These are phyloP conservation scores for Hamigera avellanea DNA, from an alignment of 495 filamentous ascomycete genomes.

Conservation along the genomic window DNA sequence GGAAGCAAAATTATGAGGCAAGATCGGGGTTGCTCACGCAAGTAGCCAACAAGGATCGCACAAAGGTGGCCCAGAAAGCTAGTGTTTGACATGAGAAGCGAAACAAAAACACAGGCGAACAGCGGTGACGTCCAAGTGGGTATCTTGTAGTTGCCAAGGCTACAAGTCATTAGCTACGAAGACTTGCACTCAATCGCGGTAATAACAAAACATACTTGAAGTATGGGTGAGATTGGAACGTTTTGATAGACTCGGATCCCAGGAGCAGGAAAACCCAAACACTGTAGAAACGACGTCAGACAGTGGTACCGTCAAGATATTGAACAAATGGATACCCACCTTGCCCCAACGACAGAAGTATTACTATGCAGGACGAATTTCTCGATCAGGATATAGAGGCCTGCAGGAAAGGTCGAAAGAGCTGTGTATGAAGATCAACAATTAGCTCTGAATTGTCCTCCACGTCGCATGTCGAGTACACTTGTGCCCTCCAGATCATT, in stretches of 20 bases:
- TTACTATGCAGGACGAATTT: conserved; percentile 52
- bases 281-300: conserved; percentile 29
- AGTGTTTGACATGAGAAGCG: conserved; percentile 65
- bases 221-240: conserved; percentile 59
- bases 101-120: conserved; percentile 53
- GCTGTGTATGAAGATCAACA: conserved; percentile 34
- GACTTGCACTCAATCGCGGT: too few species aligned
- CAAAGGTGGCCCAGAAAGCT: conserved; percentile 81
- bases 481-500: too few species aligned
- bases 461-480: not conserved
- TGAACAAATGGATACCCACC: conserved; percentile 37
- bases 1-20: not conserved
- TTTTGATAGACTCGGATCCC: conserved; percentile 72
- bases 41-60: conserved; percentile 70
- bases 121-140: conserved; percentile 91
- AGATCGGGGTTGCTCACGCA: conserved; percentile 44
- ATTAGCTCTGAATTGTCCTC: not conserved
- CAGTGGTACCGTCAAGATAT: not conserved
- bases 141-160: conserved; percentile 54
- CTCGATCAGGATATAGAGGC: conserved; percentile 61
- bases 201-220: conserved; percentile 38
- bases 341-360: conserved; percentile 66
- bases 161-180: conserved; percentile 1
- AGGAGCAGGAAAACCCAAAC: conserved; percentile 88
- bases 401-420: conserved; percentile 65